phyloP scores from a whole-genome alignment of 331 rosid genomes.

The Malus hybrid region DNA sequence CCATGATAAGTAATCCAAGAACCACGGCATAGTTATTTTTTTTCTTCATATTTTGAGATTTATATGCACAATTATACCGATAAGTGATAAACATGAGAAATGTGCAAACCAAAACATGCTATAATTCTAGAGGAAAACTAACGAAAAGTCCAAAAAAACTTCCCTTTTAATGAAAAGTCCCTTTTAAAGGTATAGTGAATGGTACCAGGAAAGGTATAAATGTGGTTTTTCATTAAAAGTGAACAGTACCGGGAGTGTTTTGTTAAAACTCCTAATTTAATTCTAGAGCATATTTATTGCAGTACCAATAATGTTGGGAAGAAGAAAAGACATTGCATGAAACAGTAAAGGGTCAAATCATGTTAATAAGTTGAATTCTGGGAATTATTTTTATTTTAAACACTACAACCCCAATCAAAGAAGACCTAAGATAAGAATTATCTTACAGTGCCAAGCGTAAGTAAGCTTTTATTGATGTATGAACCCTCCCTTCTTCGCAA shows the following conservation, averaged over 20 bases:
- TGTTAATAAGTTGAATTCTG: background rate
- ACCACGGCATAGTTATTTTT: background rate
- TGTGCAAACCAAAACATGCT: background rate
- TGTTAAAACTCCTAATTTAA: background rate
- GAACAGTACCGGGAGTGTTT: no score
- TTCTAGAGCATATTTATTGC: background rate
- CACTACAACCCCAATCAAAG: background rate
- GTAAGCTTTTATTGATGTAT: conserved; percentile 48
- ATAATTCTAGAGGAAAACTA: background rate
- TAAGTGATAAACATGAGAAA: background rate
- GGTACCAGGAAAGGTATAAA: no score
- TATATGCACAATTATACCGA: background rate
- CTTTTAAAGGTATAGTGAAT: no score
- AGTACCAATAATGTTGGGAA: background rate
- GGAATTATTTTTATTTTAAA: background rate
- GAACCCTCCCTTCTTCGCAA: conserved; percentile 51
- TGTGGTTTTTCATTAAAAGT: no score
- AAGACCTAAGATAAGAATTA: background rate
- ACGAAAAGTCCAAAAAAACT: no score
- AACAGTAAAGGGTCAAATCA: background rate
- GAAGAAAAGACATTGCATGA: background rate
- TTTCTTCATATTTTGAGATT: background rate
- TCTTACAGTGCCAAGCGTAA: conserved; percentile 51
- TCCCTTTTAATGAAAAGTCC: no score
- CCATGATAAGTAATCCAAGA: background rate